phyloP scores from a whole-genome alignment of 1,139 yeast genomes.

The Wickerhamiella infanticola region DNA sequence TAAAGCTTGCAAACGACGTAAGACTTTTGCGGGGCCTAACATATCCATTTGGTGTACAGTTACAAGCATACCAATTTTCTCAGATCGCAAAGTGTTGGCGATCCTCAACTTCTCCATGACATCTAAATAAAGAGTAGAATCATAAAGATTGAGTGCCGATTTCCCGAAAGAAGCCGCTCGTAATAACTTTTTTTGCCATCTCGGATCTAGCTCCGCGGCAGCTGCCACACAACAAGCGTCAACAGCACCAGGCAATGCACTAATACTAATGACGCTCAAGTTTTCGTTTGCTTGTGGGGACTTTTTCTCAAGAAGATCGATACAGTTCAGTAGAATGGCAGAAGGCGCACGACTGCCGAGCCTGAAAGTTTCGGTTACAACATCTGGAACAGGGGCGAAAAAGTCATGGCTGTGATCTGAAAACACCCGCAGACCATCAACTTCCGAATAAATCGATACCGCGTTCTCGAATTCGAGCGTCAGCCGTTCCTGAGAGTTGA shows the following conservation, averaged over 20 bases:
- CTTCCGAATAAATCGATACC: conserved; percentile 33
- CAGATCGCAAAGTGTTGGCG: conserved; percentile 49
- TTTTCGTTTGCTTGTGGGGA: conserved; percentile 80
- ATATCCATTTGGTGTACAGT: conserved; percentile 37
- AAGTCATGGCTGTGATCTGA: conserved; percentile 46
- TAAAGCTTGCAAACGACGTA: conserved; percentile 45
- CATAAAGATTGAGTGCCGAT: conserved; percentile 39
- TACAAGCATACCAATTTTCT: conserved; percentile 52
- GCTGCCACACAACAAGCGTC: conserved; percentile 62
- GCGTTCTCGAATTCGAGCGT: conserved; percentile 23
- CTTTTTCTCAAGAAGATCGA: conserved; percentile 52
- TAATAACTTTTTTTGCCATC: conserved; percentile 65
- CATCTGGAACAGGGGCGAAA: conserved; percentile 45
- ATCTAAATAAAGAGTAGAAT: conserved; percentile 46
- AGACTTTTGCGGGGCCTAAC: conserved; percentile 30
- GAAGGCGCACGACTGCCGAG: conserved; percentile 78
- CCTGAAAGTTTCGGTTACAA: conserved; percentile 48
- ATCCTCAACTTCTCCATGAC: conserved; percentile 48
- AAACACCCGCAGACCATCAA: conserved; percentile 59
- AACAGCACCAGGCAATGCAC: conserved; percentile 45
- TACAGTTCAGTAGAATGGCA: conserved; percentile 68
- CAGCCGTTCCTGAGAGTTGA: conserved; percentile 19
- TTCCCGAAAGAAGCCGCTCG: conserved; percentile 84
- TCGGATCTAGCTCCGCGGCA: conserved; percentile 55
- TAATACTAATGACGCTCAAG: conserved; percentile 38